Evolutionary conservation across 148 eudicot species (phyloP).

Genomic region (Gaultheria prostrata): DNA sequence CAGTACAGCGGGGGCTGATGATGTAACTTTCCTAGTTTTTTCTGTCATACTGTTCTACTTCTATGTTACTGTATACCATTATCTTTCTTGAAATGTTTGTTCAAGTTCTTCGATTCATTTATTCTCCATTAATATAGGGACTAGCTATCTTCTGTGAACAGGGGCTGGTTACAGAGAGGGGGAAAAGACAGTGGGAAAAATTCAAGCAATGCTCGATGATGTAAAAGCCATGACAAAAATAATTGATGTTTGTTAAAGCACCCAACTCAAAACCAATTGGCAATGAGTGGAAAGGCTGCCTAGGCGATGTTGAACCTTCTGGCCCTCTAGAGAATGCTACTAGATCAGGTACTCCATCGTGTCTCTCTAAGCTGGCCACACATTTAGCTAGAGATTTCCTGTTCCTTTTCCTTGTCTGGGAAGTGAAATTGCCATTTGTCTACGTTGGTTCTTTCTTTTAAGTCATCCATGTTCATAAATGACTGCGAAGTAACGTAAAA

Average conservation of each 20-base stretch:
- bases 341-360: constrained; percentile 35
- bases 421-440: neutral
- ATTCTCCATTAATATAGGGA: neutral
- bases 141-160: constrained; percentile 21
- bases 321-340: constrained; percentile 16
- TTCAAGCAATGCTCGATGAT: constrained; percentile 80
- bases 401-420: neutral
- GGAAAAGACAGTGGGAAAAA: constrained; percentile 70
- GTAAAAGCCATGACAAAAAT: constrained; percentile 33
- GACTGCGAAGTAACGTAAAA: neutral
- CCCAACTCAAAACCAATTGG: too few species aligned
- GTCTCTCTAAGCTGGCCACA: neutral
- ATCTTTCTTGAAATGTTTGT: constrained; percentile 8
- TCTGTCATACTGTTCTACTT: neutral
- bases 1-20: constrained; percentile 47
- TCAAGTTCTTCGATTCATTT: neutral
- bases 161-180: constrained; percentile 86
- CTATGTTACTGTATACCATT: neutral
- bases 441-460: neutral
- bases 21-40: constrained; percentile 38
- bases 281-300: too few species aligned
- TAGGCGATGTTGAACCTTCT: constrained; percentile 23
- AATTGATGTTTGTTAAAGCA: too few species aligned
- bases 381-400: neutral
- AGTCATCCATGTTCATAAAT: neutral